Percentiles rank a stretch among this genome's conserved stretches.
Evolutionary conservation across 768 basidiomycete species (phyloP).

Genomic region (Lentinula sp.): DNA sequence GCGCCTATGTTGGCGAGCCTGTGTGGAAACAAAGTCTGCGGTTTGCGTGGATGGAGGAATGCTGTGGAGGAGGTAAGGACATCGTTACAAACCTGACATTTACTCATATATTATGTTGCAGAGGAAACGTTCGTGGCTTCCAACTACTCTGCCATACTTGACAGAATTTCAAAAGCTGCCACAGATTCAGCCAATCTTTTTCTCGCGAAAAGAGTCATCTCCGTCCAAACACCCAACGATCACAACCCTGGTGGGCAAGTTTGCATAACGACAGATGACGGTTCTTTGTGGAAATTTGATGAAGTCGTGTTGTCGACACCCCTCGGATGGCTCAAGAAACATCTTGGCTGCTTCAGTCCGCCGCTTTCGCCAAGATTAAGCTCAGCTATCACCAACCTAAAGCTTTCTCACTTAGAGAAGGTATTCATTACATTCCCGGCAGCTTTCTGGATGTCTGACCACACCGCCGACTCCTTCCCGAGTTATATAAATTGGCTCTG

Average conservation of each 20-base stretch:
- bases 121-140: conserved; percentile 16
- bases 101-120: background rate
- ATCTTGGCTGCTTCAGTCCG: conserved; percentile 11
- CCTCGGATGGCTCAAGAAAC: conserved; percentile 13
- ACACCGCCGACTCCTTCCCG: conserved; percentile 11
- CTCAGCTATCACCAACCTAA: conserved; percentile 12
- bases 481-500: conserved; percentile 13
- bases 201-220: conserved; percentile 10
- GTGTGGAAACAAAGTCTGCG: conserved; percentile 15
- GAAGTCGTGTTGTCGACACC: conserved; percentile 14
- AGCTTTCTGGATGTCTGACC: conserved; percentile 13
- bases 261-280: conserved; percentile 10
- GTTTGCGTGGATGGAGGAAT: conserved; percentile 17
- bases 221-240: conserved; percentile 9
- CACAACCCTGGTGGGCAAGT: conserved; percentile 6
- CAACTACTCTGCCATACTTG: conserved; percentile 12
- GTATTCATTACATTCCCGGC: conserved; percentile 15
- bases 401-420: conserved; percentile 15
- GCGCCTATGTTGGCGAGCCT: conserved; percentile 15
- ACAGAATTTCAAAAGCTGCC: conserved; percentile 9
- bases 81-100: background rate
- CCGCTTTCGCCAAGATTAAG: conserved; percentile 10
- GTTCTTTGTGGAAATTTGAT: conserved; percentile 11
- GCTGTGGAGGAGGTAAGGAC: conserved; percentile 14
- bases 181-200: conserved; percentile 9